Base-by-base conservation (phyloP, 2,329 filamentous ascomycete genomes). In the Aureobasidium sp. region DNA sequence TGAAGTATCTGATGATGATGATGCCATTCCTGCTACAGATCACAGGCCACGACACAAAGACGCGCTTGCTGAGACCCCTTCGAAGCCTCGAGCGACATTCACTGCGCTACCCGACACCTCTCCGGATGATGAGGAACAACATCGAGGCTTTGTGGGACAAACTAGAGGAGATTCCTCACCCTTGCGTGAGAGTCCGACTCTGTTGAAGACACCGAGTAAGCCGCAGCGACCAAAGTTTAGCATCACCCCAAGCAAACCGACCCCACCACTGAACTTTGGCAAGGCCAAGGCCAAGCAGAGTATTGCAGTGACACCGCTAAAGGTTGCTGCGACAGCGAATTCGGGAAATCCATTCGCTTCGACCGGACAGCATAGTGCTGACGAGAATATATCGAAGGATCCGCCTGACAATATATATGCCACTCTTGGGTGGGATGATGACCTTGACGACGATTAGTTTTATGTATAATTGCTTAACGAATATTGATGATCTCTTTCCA, bases 401-500 rank as follows among this genome's bases (percentile, higher is more conserved):
- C 31, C 54, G 31, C 36, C 31, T 23, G 38, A 66, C 20, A 50
- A 71, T 27, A 80, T 84, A 55, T 84, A 82, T 66, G 79, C 79
- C 59, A 76, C 75, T 15, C 68, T 84, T 61, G 82, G 82, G 31
- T 84, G 82, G 82, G 77, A 83, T 70, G 80, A 83, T 55, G 65
- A 67, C 33, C 53, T 64, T 42, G 56, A 62, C 40, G 58, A 61
- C 40, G 58, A 61, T 11, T 61, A 61, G 45, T 29, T 4, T 38
- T 59, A 59, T 47, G 42, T 47, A 59, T 59, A 15, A 25, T 18
- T 29, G 42, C 42, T 36, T 42, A 31, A 59, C 23, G 42, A 59
- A 59, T 59, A 59, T 59, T 47, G 27, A 45, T 58, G 25, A 42
- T 8, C 16, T 13, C 5, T 3, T 13, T 2, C 31, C 2, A 3